A percentile compares a stretch with the other conserved stretches of the same genome.
Evolutionary conservation across 441 rosid species (phyloP).

Genomic region (Pelargonium citronellum): DNA sequence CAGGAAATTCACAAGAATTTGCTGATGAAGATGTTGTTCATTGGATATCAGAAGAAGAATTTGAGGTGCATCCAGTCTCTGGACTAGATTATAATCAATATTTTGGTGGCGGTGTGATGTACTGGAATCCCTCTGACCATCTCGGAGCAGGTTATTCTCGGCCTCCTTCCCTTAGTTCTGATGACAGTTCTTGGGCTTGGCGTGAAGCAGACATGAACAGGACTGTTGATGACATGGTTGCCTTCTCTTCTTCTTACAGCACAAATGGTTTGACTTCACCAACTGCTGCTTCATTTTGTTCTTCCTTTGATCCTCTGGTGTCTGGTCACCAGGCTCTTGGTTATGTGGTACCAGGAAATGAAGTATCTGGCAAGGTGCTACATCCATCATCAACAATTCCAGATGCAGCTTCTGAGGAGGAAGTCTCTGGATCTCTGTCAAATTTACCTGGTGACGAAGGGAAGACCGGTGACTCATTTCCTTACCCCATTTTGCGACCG

Average conservation of each 20-base stretch:
- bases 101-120: conserved; percentile 98
- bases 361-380: conserved; percentile 57
- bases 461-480: conserved; percentile 60
- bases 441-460: conserved; percentile 68
- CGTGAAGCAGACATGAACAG: conserved; percentile 95
- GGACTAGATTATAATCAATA: conserved; percentile 86
- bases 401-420: conserved; percentile 62
- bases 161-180: conserved; percentile 95
- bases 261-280: conserved; percentile 95
- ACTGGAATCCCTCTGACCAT: conserved; percentile 93
- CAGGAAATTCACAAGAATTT: conserved; percentile 42
- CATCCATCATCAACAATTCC: conserved; percentile 51
- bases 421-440: conserved; percentile 53
- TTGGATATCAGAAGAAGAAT: conserved; percentile 90
- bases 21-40: conserved; percentile 71
- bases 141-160: conserved; percentile 86
- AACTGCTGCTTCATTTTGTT: conserved; percentile 80
- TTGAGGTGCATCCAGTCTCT: conserved; percentile 74
- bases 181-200: conserved; percentile 97
- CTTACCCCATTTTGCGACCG: conserved; percentile 85
- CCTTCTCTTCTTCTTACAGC: conserved; percentile 87
- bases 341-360: conserved; percentile 83
- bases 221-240: conserved; percentile 96
- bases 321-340: conserved; percentile 81
- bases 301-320: conserved; percentile 79